Evolutionary conservation across 1,284 basidiomycete species (phyloP), one percentile per base, ranked within the genome.

Genomic region (Rhodotorula sp.): DNA sequence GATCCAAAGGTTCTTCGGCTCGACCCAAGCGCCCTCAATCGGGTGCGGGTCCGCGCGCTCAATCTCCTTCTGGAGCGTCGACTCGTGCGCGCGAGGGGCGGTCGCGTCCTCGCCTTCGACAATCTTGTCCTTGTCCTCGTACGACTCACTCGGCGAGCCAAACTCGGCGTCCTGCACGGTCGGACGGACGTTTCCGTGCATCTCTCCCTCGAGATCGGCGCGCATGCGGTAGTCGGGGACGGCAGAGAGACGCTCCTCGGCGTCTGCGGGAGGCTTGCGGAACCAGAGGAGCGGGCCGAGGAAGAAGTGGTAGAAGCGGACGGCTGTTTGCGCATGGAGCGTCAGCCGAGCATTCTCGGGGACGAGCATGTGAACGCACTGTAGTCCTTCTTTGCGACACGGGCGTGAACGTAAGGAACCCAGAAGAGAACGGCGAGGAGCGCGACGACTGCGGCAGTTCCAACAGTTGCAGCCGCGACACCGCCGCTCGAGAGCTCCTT

Each of bases 301-400:
- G 81, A 83, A 82, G 78, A 84, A 82, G 77, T 83, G 82, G 76
- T 79, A 83, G 54, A 62, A 77, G 29, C 70, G 74, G 48, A 77
- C 36, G 47, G 76, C 72, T 73, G 66, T 22, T 11, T 20, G 24
- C 29, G 24, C 11, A 10, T 1, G 29, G 4, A 6, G 17, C 22
- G 8, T 32, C 5, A 47, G 39, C 24, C 9, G 36, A 9, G 32
- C 20, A 24, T 36, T 22, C 34, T 27, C 19, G 36, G 1, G 5
- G 24, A 8, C 6, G 3, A 22, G 29, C 22, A 39, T 6, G 29
- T 30, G 30, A n/a, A 74, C 65, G 49, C 59, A 58, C 78, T 84
- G 79, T 83, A 82, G 75, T 84, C 84, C 73, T 82, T 81, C 74
- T 79, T 79, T 67, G 84, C 75, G 64, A 83, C 82, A 74, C 82